These are phyloP conservation scores for Cyphellophora europaea DNA, from an alignment of 2,329 filamentous ascomycete genomes.

Conservation along the genomic window DNA sequence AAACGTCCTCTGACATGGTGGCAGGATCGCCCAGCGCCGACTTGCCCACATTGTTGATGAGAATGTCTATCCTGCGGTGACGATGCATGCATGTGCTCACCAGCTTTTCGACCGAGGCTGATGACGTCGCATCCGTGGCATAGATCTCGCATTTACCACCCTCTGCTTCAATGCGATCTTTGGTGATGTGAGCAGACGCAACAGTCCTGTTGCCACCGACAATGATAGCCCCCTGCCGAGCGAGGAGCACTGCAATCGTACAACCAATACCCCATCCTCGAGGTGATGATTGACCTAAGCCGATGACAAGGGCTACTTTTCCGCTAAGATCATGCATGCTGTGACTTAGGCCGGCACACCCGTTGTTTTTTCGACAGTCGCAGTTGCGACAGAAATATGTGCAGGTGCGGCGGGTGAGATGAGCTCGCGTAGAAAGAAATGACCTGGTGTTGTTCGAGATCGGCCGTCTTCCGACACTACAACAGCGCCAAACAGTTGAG, in stretches of 20 bases:
- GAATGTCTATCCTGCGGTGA: slow-evolving; percentile 47
- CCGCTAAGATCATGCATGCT: too few relatives aligned
- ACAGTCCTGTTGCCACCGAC: slow-evolving; percentile 11
- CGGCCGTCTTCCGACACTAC: too few relatives aligned
- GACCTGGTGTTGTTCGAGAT: too few relatives aligned
- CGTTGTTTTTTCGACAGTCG: too few relatives aligned
- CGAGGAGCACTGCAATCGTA: slow-evolving; percentile 9
- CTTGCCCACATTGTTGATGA: slow-evolving; percentile 52
- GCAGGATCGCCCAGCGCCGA: slow-evolving; percentile 45
- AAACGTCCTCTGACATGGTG: slow-evolving; percentile 37
- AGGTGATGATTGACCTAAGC: background rate
- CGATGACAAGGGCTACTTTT: background rate
- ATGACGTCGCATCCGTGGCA: slow-evolving; percentile 39
- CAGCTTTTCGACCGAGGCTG: slow-evolving; percentile 39
- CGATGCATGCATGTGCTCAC: slow-evolving; percentile 40
- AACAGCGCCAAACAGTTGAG: too few relatives aligned
- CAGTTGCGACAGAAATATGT: too few relatives aligned
- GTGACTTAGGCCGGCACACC: too few relatives aligned
- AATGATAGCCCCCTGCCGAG: slow-evolving; percentile 10
- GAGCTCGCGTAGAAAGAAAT: too few relatives aligned
- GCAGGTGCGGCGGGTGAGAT: too few relatives aligned
- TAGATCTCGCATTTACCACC: background rate
- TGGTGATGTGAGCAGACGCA: slow-evolving; percentile 3
- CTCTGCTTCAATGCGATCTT: background rate
- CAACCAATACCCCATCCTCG: slow-evolving; percentile 10